Conservation (phyloP, 371 early-diverging fungal species). For the Lichtheimia ramosa region DNA sequence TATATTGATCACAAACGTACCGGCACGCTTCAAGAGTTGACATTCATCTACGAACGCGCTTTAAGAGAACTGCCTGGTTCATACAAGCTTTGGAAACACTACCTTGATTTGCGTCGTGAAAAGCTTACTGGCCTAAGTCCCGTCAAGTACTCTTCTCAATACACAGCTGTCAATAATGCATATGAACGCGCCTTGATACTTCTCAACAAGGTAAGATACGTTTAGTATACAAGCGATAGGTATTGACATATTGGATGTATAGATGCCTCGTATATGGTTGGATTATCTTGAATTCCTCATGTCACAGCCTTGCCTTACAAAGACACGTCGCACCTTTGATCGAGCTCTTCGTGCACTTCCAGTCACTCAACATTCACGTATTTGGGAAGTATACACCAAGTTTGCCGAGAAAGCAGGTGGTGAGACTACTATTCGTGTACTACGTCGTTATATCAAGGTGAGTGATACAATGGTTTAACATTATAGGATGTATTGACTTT, state of each 20-base stretch:
- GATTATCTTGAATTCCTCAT: conserved; percentile 73
- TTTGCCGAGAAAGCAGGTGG: conserved; percentile 84
- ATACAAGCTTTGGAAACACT: conserved; percentile 94
- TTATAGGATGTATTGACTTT: not conserved
- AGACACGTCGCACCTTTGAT: conserved; percentile 86
- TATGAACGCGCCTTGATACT: conserved; percentile 88
- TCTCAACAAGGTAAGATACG: conserved; percentile 78
- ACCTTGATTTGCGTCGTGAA: conserved; percentile 74
- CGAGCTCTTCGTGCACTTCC: conserved; percentile 89
- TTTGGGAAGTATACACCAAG: conserved; percentile 87
- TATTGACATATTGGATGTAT: not conserved
- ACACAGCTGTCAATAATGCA: conserved; percentile 65
- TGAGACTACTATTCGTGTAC: conserved; percentile 79
- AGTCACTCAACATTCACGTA: conserved; percentile 86
- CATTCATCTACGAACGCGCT: conserved; percentile 86
- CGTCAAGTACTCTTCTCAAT: conserved; percentile 54
- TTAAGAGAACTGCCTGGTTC: conserved; percentile 86
- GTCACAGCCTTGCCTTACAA: conserved; percentile 72
- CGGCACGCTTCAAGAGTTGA: conserved; percentile 42
- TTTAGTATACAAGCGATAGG: not conserved
- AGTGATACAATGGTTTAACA: conserved; percentile 2
- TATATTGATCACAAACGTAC: conserved; percentile 86
- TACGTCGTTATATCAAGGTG: conserved; percentile 83
- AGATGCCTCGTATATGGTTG: conserved; percentile 87
- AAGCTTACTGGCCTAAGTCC: conserved; percentile 54